Evolutionary conservation across 2,329 filamentous ascomycete species (phyloP).

Genomic region (Ophiosphaerella korrae): DNA sequence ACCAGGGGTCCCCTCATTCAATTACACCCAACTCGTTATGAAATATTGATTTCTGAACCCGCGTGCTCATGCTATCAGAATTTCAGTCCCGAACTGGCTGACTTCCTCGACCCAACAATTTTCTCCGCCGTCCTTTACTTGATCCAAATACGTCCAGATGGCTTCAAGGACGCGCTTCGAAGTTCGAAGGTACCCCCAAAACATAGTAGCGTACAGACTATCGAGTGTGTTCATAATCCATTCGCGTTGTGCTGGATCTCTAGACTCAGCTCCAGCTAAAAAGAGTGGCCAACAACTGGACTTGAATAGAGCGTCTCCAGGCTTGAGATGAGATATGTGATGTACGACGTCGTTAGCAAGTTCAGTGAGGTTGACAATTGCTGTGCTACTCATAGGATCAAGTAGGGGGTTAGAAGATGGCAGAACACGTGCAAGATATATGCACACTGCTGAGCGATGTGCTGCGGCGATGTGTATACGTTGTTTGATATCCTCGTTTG

Average conservation of each 20-base stretch:
- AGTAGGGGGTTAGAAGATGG: slow-evolving; percentile 45
- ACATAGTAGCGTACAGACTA: slow-evolving; percentile 41
- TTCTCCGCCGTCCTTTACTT: slow-evolving; percentile 21
- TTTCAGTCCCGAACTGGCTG: slow-evolving; percentile 37
- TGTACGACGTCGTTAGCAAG: slow-evolving; percentile 58
- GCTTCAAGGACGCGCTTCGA: slow-evolving; percentile 41
- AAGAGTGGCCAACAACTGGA: slow-evolving; percentile 66
- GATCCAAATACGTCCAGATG: slow-evolving; percentile 43
- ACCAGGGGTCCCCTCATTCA: not conserved
- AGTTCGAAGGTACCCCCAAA: slow-evolving; percentile 46
- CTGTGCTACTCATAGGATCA: slow-evolving; percentile 47
- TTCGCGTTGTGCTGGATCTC: slow-evolving; percentile 52
- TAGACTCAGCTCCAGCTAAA: slow-evolving; percentile 62
- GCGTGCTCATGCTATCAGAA: slow-evolving; percentile 39
- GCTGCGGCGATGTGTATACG: slow-evolving; percentile 46
- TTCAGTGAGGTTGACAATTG: slow-evolving; percentile 35
- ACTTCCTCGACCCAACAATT: slow-evolving; percentile 45
- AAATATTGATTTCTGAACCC: not conserved
- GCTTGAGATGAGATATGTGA: slow-evolving; percentile 57
- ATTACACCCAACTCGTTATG: not conserved
- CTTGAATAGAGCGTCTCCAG: slow-evolving; percentile 61
- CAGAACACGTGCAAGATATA: slow-evolving; percentile 43
- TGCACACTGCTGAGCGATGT: slow-evolving; percentile 48
- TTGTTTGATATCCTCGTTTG: slow-evolving; percentile 39
- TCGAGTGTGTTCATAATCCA: slow-evolving; percentile 58